A percentile compares a stretch with the other conserved stretches of the same genome.
These are phyloP conservation scores for Cryptosporidium baileyi DNA, from an alignment of 169 alveolate genomes.

Conservation along the genomic window DNA sequence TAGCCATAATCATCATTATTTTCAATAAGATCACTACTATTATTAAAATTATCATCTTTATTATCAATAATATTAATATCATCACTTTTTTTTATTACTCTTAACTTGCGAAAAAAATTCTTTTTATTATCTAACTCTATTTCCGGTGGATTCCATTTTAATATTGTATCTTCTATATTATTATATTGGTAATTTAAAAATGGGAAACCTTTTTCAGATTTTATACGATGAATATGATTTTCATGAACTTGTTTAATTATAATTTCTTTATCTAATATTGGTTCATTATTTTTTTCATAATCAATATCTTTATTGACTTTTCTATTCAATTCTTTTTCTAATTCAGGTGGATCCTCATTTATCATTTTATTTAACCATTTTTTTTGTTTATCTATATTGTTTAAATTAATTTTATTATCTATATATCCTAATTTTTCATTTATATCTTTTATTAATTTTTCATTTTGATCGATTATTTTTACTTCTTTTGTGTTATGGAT, in stretches of 20 bases:
- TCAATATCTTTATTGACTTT: background rate
- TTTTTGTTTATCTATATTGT: conserved; percentile 22
- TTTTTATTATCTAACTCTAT: background rate
- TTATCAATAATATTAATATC: background rate
- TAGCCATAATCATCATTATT: background rate
- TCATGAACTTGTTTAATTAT: background rate
- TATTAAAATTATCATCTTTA: background rate
- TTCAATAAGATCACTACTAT: background rate
- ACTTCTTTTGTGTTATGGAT: background rate
- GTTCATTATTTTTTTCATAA: background rate
- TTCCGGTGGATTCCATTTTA: conserved; percentile 58
- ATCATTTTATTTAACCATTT: conserved; percentile 14
- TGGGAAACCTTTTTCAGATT: conserved; percentile 52
- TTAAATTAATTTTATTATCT: background rate
- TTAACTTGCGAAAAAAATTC: background rate
- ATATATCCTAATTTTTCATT: background rate
- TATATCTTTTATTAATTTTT: background rate
- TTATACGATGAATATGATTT: background rate
- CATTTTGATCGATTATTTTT: background rate
- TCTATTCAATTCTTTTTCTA: background rate
- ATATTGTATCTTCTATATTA: conserved; percentile 16
- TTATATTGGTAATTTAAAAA: conserved; percentile 28
- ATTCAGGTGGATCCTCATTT: conserved; percentile 14
- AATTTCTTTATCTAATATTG: background rate
- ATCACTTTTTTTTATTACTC: background rate